Base-by-base conservation (phyloP, 2,329 filamentous ascomycete species). In the Nothophaeocryptopus gaeumannii region DNA sequence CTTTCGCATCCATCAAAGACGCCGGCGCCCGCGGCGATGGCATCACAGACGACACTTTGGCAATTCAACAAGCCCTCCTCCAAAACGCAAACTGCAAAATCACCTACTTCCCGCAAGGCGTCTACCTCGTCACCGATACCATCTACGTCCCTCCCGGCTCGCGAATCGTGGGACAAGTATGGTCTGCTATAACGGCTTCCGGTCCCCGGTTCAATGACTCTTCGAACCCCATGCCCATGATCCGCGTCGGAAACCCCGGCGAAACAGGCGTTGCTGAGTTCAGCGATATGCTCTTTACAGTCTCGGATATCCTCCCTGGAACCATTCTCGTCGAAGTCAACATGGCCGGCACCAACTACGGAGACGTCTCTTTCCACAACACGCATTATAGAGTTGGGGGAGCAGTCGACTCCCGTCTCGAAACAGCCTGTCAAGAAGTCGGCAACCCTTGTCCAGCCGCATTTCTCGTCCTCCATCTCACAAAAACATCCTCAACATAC, bases 151-250 rank as follows among this genome's bases (percentile, higher is more conserved):
- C 77, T 1, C 64, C 72, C 2, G 73, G 75, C 5, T 77, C 75
- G 4, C 70, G 72, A 2, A 74, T 84, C 32, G 72, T 81, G 5
- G 81, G 81, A 20, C 77, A 83, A 62, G 73, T 73, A 5, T 79
- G 77, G 70, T 72, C 78, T 71, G 8, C 76, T 78, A 60, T 74
- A 69, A 59, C 49, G n/a, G 79, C 70, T 2, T 66, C 64, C 3
- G 79, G 80, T 9, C 49, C 57, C 50, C 72, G 67, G 39, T 83
- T 78, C 63, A 69, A 61, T 45, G 66, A 74, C 47, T 63, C 67
- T 0, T 64, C 54, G 37, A 67, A 67, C 33, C 80, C 81, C 0
- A 66, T 67, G 37, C 70, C 77, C 1, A 68, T 83, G 14, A 65
- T 82, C 9, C 67, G 72, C 58, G 72, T 85, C 3, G 82, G 81